Evolutionary conservation across 225 moss, liverwort and hornwort species (phyloP), one percentile per base, ranked within the genome.

Genomic region (Neckera pumila): DNA sequence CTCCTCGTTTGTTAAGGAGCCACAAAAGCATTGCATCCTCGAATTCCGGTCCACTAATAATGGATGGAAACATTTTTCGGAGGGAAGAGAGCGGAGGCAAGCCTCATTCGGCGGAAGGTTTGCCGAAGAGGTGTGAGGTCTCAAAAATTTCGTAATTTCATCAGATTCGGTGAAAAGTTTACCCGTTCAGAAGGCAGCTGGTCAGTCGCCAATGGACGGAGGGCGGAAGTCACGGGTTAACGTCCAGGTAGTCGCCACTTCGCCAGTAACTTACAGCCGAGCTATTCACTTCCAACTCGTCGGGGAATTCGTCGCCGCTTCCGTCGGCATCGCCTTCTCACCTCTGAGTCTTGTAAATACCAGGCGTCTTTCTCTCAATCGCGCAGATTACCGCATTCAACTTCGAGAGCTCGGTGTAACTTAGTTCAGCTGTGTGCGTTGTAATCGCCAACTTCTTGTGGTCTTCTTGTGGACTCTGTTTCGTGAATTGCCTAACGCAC

Each of bases 211-310:
- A 49, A 83, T 56, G 49, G 69, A 51, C 40, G 10, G 27, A 34
- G 49, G 79, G 83, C 92, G 89, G 47, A 86, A 92, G 75, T 91
- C 70, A 88, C 91, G 92, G 91, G 22, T 10, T 26, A 45, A 17
- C 59, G 61, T 79, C 87, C 89, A 19, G 25, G 38, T 38, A 27
- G 14, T 49, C 40, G 83, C 86, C 58, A 69, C 53, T n/a, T n/a
- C n/a, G n/a, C n/a, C n/a, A n/a, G n/a, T n/a, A n/a, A n/a, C n/a
- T n/a, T 5, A 58, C 91, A 91, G 92, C 92, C 92, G 87, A 92
- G 91, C 91, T 89, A 80, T 59, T 12, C 17, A 85, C 66, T 54
- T 86, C 47, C 87, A 26, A 27, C 34, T 84, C 80, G 45, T 87
- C 87, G 49, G 17, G 79, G 66, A 81, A 65, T 54, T 47, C 83